Percentiles rank a stretch among this genome's conserved stretches.
These are phyloP conservation scores for Wickerhamiella siamensis DNA, from an alignment of 805 yeast genomes.

Conservation along the genomic window DNA sequence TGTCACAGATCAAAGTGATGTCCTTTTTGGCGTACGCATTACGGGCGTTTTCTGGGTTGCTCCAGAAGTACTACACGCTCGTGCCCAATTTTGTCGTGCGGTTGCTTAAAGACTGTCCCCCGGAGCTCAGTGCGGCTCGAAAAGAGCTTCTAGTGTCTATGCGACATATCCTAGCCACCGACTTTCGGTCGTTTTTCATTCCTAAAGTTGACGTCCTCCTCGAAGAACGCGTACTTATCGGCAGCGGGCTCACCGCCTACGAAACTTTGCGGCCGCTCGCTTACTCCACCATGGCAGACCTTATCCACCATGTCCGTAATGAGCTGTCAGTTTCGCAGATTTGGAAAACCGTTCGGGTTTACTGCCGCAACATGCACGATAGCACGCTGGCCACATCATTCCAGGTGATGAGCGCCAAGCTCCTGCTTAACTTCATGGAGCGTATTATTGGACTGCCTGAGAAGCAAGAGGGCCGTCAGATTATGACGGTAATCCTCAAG, in stretches of 20 bases:
- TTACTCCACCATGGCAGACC: conserved; percentile 88
- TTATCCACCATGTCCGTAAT: conserved; percentile 79
- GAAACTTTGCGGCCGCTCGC: conserved; percentile 89
- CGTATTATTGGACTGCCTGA: conserved; percentile 69
- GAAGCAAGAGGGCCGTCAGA: conserved; percentile 67
- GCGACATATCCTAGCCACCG: conserved; percentile 85
- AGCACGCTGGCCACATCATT: conserved; percentile 72
- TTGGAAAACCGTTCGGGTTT: conserved; percentile 73
- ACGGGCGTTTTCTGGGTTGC: conserved; percentile 61
- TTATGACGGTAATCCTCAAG: conserved; percentile 73
- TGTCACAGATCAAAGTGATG: conserved; percentile 92
- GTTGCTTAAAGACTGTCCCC: conserved; percentile 86
- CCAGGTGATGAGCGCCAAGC: conserved; percentile 91
- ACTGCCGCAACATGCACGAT: conserved; percentile 69
- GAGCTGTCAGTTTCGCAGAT: conserved; percentile 73
- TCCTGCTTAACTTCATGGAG: conserved; percentile 76
- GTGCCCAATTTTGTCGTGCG: conserved; percentile 83
- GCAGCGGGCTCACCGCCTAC: conserved; percentile 81
- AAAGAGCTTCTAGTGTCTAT: conserved; percentile 89
- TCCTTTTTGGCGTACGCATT: conserved; percentile 88
- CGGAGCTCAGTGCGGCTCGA: conserved; percentile 79
- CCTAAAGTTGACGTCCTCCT: conserved; percentile 76
- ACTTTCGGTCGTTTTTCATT: conserved; percentile 64
- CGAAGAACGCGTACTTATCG: conserved; percentile 76
- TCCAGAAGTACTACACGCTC: conserved; percentile 39